A percentile compares a stretch with the other conserved stretches of the same genome.
phyloP scores from a whole-genome alignment of 345 rosid genomes.

The Salix udensis region DNA sequence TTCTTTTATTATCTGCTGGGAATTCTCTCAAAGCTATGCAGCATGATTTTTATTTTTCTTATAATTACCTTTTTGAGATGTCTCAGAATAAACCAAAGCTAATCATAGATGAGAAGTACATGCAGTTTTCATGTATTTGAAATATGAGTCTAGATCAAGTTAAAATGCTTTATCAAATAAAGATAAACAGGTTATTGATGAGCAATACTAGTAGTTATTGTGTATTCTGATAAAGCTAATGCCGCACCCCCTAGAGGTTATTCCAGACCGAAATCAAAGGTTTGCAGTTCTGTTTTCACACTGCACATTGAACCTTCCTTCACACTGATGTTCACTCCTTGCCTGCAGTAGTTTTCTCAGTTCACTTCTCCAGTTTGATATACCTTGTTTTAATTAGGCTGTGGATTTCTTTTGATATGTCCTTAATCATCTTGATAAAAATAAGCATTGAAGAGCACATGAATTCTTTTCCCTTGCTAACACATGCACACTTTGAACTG shows the following conservation, averaged over 20 bases:
- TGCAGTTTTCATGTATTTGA: background rate
- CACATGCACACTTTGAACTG: background rate
- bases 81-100: background rate
- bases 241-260: background rate
- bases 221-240: background rate
- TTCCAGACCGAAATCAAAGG: background rate
- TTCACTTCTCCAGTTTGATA: background rate
- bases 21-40: background rate
- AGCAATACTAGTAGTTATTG: background rate
- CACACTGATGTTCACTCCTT: background rate
- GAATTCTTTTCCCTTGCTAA: background rate
- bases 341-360: background rate
- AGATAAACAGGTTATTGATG: background rate
- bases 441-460: background rate
- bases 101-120: background rate
- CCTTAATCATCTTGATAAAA: background rate
- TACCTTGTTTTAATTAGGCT: background rate
- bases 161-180: background rate
- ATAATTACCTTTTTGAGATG: background rate
- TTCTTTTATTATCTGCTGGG: background rate
- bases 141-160: background rate
- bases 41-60: background rate
- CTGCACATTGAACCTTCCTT: background rate
- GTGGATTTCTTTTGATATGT: background rate
- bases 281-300: background rate